phyloP scores from a whole-genome alignment of 202 grass and related monocot species.

The Alloteropsis angusta region DNA sequence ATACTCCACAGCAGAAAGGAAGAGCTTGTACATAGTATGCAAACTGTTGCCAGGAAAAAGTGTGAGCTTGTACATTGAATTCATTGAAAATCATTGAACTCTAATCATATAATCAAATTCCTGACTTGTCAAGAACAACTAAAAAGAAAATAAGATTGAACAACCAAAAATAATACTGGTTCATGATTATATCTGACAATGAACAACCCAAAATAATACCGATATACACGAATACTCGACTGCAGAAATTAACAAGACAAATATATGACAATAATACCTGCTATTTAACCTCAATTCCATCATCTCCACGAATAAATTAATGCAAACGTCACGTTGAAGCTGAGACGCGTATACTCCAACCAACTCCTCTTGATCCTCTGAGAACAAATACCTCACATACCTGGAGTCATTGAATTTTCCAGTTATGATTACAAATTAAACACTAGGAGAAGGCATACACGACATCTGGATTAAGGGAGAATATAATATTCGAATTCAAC shows the following conservation, averaged over 20 bases:
- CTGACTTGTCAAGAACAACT: not conserved
- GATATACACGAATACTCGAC: not conserved
- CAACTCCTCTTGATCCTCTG: slow-evolving; percentile 85
- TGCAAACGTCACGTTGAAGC: slow-evolving; percentile 72
- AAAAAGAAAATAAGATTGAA: not conserved
- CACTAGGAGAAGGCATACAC: not conserved
- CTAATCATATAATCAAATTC: not conserved
- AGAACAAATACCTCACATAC: slow-evolving; percentile 91
- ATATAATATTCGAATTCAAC: not conserved
- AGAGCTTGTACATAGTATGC: slow-evolving; percentile 88
- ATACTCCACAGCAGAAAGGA: slow-evolving; percentile 85
- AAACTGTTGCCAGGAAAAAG: slow-evolving; percentile 38
- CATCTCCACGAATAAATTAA: slow-evolving; percentile 92
- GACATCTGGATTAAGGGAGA: slow-evolving; percentile 8
- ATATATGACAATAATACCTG: slow-evolving; percentile 45
- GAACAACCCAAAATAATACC: not conserved
- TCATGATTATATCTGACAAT: not conserved
- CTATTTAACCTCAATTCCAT: slow-evolving; percentile 91
- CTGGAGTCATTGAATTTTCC: slow-evolving; percentile 40
- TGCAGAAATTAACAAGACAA: slow-evolving; percentile 9
- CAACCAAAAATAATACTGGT: not conserved
- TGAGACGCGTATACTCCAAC: slow-evolving; percentile 95
- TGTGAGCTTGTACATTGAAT: not conserved
- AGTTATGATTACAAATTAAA: slow-evolving; percentile 7
- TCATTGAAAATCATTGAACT: not conserved